Percentiles rank a stretch among this genome's conserved stretches.
These are phyloP conservation scores for Candida alai DNA, from an alignment of 805 yeast genomes.

Conservation along the genomic window DNA sequence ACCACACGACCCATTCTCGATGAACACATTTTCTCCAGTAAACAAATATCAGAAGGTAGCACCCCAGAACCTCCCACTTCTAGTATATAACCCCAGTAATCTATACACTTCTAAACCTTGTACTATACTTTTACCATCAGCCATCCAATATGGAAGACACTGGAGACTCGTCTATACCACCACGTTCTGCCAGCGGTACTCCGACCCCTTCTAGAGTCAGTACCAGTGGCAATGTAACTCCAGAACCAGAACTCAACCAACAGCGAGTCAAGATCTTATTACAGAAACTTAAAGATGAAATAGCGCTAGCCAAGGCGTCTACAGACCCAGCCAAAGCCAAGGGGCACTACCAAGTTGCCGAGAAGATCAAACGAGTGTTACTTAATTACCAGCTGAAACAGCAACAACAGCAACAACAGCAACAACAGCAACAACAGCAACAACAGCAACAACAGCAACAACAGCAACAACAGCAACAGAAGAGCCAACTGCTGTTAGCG, in stretches of 20 bases:
- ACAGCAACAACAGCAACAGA: not conserved
- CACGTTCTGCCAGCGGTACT: too few relatives aligned
- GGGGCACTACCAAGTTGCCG: slow-evolving; percentile 59
- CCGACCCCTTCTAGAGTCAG: slow-evolving; percentile 3
- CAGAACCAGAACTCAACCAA: slow-evolving; percentile 29
- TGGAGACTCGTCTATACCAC: too few relatives aligned
- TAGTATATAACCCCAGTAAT: too few relatives aligned
- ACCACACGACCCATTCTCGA: too few relatives aligned
- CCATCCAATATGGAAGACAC: too few relatives aligned
- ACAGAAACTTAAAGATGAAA: slow-evolving; percentile 54
- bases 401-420: slow-evolving; percentile 16
- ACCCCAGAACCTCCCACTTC: too few relatives aligned
- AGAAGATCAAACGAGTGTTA: slow-evolving; percentile 57
- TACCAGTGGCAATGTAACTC: slow-evolving; percentile 7
- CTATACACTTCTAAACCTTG: too few relatives aligned
- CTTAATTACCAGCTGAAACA: slow-evolving; percentile 52
- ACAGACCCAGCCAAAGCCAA: slow-evolving; percentile 57
- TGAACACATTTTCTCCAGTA: too few relatives aligned
- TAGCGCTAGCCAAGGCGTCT: slow-evolving; percentile 58
- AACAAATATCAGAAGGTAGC: too few relatives aligned
- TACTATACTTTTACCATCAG: too few relatives aligned
- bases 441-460: not conserved
- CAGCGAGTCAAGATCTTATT: slow-evolving; percentile 57
- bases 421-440: not conserved
- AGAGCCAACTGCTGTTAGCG: not conserved